Evolutionary conservation across 176 grass and related monocot genomes (phyloP).

Genomic region (Rhynchospora pubera): DNA sequence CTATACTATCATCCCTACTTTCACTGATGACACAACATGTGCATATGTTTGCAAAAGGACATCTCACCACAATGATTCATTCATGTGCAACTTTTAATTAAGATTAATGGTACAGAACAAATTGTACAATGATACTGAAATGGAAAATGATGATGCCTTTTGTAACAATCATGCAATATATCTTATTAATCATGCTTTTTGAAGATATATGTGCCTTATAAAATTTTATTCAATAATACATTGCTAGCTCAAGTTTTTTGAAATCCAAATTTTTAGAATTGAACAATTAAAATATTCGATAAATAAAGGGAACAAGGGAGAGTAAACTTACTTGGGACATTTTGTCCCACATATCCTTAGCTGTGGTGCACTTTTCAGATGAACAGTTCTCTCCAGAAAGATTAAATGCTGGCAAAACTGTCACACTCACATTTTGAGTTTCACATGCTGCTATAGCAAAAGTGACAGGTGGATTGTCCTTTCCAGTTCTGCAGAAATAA

Average conservation of each 20-base stretch:
- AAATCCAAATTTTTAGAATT: neutral
- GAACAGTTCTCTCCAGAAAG: conserved; percentile 72
- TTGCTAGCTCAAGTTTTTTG: neutral
- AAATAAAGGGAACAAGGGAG: neutral
- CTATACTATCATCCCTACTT: neutral
- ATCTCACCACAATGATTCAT: neutral
- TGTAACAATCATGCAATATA: neutral
- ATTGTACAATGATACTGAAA: neutral
- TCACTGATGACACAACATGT: neutral
- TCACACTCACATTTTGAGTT: conserved; percentile 90
- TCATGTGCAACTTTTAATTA: neutral
- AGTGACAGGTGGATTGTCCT: conserved; percentile 85
- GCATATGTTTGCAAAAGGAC: neutral
- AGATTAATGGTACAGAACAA: too few relatives aligned
- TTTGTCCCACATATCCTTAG: conserved; percentile 80
- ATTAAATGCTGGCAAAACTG: conserved; percentile 75
- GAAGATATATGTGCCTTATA: neutral
- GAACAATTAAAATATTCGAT: neutral
- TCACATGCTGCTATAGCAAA: conserved; percentile 86
- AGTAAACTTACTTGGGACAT: conserved; percentile 55
- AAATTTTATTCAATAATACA: neutral
- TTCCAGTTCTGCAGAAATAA: conserved; percentile 59
- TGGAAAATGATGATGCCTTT: neutral
- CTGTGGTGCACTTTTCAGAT: conserved; percentile 57
- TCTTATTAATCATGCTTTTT: neutral